A percentile compares a stretch with the other conserved stretches of the same genome.
These are phyloP conservation scores for Metschnikowia amazonensis DNA, from an alignment of 805 yeast genomes.

Conservation along the genomic window DNA sequence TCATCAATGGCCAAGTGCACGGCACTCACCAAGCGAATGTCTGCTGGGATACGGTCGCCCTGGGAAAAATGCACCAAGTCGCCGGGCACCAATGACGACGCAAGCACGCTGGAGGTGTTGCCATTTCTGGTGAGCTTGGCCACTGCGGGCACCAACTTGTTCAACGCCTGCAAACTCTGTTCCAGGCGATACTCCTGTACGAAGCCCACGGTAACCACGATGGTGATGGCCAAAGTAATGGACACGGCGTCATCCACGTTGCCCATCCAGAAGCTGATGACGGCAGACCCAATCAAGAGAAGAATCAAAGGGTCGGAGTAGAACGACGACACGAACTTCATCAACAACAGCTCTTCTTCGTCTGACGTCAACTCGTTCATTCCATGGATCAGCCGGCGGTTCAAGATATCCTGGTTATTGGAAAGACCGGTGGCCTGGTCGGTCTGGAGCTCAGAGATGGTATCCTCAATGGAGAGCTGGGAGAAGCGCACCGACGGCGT, in stretches of 20 bases:
- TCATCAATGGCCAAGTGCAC: slow-evolving; percentile 86
- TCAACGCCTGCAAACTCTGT: slow-evolving; percentile 88
- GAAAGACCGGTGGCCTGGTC: slow-evolving; percentile 57
- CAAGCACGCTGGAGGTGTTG: slow-evolving; percentile 73
- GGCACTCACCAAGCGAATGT: slow-evolving; percentile 73
- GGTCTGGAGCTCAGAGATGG: slow-evolving; percentile 59
- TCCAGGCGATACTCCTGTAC: slow-evolving; percentile 96
- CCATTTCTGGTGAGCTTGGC: slow-evolving; percentile 88
- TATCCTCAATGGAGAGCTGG: slow-evolving; percentile 60
- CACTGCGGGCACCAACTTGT: slow-evolving; percentile 92
- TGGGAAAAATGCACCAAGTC: slow-evolving; percentile 85
- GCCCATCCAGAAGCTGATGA: slow-evolving; percentile 86
- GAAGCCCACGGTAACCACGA: slow-evolving; percentile 95
- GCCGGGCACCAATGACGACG: slow-evolving; percentile 90
- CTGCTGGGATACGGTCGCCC: slow-evolving; percentile 98
- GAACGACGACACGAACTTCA: slow-evolving; percentile 75
- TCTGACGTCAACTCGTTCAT: slow-evolving; percentile 71
- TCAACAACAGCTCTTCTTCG: slow-evolving; percentile 69
- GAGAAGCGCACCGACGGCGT: slow-evolving; percentile 67
- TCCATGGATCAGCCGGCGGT: slow-evolving; percentile 75
- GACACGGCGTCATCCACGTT: slow-evolving; percentile 94
- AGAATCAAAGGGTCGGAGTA: slow-evolving; percentile 89
- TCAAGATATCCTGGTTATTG: slow-evolving; percentile 64
- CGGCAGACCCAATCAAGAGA: slow-evolving; percentile 85
- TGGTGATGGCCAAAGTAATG: slow-evolving; percentile 84